A percentile compares a stretch with the other conserved stretches of the same genome.
Conservation (phyloP, 441 rosid genomes). For the Aleurites moluccanus region DNA sequence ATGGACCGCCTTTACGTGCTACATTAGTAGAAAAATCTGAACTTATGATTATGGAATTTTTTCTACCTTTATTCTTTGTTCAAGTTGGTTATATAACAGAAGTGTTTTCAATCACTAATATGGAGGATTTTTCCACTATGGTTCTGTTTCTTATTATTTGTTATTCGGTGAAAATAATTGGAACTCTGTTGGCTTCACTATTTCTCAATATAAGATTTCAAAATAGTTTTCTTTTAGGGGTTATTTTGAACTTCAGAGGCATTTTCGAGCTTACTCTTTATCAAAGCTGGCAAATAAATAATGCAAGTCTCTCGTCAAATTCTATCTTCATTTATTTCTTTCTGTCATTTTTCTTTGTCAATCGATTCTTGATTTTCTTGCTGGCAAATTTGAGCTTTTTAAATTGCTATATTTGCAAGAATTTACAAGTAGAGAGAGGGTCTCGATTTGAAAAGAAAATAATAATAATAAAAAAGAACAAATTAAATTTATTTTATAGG, state of each 20-base stretch:
- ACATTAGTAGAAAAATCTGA: constrained; percentile 37
- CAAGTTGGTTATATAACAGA: constrained; percentile 28
- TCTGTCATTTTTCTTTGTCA: no score
- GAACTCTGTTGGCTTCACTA: constrained; percentile 21
- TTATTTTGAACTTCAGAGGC: constrained; percentile 34
- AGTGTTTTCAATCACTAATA: constrained; percentile 10
- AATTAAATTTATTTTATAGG: no score
- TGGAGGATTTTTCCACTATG: constrained; percentile 8
- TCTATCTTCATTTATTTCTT: no score
- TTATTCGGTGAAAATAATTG: constrained; percentile 20
- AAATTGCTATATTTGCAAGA: no score
- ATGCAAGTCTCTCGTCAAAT: no score
- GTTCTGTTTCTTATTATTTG: background rate
- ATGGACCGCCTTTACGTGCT: constrained; percentile 36
- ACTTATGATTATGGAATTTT: constrained; percentile 24
- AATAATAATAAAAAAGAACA: no score
- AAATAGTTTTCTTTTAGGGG: constrained; percentile 28
- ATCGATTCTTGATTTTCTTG: no score
- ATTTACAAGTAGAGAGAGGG: no score
- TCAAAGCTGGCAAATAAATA: background rate
- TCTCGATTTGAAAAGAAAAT: no score
- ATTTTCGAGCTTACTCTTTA: constrained; percentile 22
- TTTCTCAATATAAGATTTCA: constrained; percentile 16
- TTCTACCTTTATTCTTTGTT: constrained; percentile 31
- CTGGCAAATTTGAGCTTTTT: no score